Base-by-base conservation (phyloP, 805 yeast species). In the Limtongia smithiae region DNA sequence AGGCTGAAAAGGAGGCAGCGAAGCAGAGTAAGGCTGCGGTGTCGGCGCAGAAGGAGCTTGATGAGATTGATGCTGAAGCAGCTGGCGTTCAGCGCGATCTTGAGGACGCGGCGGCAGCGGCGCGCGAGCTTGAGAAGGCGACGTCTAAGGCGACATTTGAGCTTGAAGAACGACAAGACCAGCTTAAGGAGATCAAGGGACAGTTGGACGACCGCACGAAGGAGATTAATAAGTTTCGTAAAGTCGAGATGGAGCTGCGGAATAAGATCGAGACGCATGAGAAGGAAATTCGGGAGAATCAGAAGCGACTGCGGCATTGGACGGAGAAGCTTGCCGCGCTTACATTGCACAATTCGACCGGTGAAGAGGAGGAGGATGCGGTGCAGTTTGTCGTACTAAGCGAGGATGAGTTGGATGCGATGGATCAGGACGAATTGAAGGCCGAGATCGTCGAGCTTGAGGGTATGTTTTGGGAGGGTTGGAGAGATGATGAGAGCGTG, bases 181-280 rank as follows among this genome's bases (percentile, higher is more conserved):
- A 67, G 59, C 57, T 63, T n/a, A 50, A 50, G 17, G 50, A 43
- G 17, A 41, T 65, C 54, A 77, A 68, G 62, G 75, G 66, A 54
- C 71, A 60, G 48, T 65, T 69, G 21, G 74, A 71, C 30, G 70
- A 62, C 5, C 70, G 71, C 50, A 66, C 65, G 50, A 67, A 68
- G 6, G 68, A 74, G 44, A 73, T 81, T 45, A 80, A 81, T 53
- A 75, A 76, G 30, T 73, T 82, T 57, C 76, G 79, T 60, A 79
- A 86, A 6, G 71, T 72, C 15, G 89, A 85, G 63, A 75, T 85
- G 41, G 91, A 85, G 60, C 66, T 83, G 24, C 76, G 75, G 25
- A 82, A 80, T 59, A 78, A 78, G 59, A 65, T 82, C 43, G 90
- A 83, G 48, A 81, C 79, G 57, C 73, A 75, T 50, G 74, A 72